Evolutionary conservation across 2,329 filamentous ascomycete genomes (phyloP).

Genomic region (Aspergillus jensenii): DNA sequence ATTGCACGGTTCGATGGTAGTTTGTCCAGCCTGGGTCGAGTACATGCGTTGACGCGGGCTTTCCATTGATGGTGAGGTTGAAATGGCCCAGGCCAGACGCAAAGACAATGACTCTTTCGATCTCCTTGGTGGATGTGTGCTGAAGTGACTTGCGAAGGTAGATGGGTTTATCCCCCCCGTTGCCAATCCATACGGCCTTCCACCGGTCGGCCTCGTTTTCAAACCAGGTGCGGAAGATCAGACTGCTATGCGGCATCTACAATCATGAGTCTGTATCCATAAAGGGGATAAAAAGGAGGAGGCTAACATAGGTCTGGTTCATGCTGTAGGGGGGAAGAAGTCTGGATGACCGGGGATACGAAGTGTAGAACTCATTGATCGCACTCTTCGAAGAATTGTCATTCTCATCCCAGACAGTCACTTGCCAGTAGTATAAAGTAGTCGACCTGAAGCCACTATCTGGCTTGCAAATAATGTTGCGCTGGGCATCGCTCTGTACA

Average conservation of each 20-base stretch:
- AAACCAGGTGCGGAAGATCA: constrained; percentile 27
- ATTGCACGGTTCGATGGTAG: constrained; percentile 33
- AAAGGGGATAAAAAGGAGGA: no score
- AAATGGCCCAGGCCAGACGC: constrained; percentile 26
- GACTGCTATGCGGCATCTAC: constrained; percentile 23
- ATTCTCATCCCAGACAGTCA: constrained; percentile 22
- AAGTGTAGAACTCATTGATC: constrained; percentile 24
- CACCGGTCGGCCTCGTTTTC: constrained; percentile 23
- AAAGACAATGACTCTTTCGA: constrained; percentile 18
- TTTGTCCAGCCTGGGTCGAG: constrained; percentile 28
- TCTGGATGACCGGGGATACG: constrained; percentile 19
- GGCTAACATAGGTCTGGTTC: constrained; percentile 24
- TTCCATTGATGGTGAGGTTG: constrained; percentile 23
- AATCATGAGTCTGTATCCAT: neutral
- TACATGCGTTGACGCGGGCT: constrained; percentile 20
- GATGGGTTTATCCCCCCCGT: constrained; percentile 26
- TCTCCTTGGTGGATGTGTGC: neutral
- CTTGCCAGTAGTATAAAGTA: constrained; percentile 21
- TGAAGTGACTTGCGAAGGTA: constrained; percentile 23
- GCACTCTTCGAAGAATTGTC: constrained; percentile 11
- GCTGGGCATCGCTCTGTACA: constrained; percentile 20
- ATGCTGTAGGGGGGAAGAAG: constrained; percentile 26
- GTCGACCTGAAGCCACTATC: constrained; percentile 20
- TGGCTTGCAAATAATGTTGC: constrained; percentile 24
- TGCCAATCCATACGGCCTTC: constrained; percentile 27